phyloP scores from a whole-genome alignment of 345 rosid genomes.

The Eucalyptus pauciflora region DNA sequence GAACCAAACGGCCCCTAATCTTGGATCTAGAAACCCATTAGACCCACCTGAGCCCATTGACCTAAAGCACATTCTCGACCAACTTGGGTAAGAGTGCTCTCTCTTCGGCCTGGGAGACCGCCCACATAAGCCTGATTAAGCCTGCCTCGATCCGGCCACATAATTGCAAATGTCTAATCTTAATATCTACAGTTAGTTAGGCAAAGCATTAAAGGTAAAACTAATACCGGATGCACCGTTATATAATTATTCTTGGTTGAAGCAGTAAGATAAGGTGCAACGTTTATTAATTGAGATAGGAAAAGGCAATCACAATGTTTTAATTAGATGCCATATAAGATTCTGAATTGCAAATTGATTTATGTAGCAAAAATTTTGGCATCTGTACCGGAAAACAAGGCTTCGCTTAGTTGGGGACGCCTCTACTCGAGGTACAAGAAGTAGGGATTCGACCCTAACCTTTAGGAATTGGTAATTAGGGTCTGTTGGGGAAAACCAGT shows the following conservation, averaged over 20 bases:
- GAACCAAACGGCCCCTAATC: background rate
- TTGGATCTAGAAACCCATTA: background rate
- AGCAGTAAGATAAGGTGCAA: background rate
- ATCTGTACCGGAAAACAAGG: background rate
- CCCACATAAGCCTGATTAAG: background rate
- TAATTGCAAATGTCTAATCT: no score
- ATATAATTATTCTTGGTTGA: background rate
- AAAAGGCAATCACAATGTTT: background rate
- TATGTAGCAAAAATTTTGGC: background rate
- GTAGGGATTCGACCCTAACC: background rate
- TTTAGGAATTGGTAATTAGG: background rate
- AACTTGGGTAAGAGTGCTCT: background rate
- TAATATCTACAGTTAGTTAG: background rate
- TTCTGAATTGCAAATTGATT: background rate
- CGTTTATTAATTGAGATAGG: background rate
- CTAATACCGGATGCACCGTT: rapidly evolving
- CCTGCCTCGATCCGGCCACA: background rate
- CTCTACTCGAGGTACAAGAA: background rate
- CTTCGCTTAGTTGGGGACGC: background rate
- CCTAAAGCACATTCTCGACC: background rate
- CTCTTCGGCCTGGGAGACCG: background rate
- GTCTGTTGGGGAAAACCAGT: background rate
- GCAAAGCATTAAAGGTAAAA: background rate
- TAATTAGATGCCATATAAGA: background rate
- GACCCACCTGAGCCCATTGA: background rate